Conservation (phyloP, 2,329 filamentous ascomycete species). For the Periconia sp. region DNA sequence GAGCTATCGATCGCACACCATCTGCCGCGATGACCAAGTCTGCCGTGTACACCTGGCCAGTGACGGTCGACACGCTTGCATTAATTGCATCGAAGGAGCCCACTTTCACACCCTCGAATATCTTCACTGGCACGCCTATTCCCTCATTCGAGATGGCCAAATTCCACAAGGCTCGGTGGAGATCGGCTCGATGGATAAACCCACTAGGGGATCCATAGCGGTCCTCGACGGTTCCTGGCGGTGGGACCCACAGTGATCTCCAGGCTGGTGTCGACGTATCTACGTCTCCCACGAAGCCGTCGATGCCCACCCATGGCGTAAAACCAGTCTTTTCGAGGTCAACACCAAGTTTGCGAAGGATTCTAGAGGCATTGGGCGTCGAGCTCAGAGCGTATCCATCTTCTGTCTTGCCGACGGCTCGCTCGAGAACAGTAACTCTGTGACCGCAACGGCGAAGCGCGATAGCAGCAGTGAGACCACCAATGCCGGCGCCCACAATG, state of each 20-base stretch:
- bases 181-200: constrained; percentile 7
- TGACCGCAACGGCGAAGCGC: constrained; percentile 4
- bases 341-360: constrained; percentile 2
- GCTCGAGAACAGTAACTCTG: constrained; percentile 3
- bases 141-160: constrained; percentile 1
- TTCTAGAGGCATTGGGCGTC: constrained; percentile 6
- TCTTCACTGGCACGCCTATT: constrained; percentile 4
- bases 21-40: constrained; percentile 4
- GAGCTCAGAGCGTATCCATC: constrained; percentile 2
- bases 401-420: constrained; percentile 1
- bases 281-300: constrained; percentile 3
- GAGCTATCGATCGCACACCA: constrained; percentile 1
- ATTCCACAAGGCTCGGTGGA: constrained; percentile 5
- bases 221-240: constrained; percentile 4
- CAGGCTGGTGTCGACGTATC: constrained; percentile 2
- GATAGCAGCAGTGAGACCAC: too few species aligned
- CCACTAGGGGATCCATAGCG: constrained; percentile 4
- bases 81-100: not conserved
- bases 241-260: constrained; percentile 5
- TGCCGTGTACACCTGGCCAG: constrained; percentile 1
- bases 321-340: constrained; percentile 4
- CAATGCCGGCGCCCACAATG: too few species aligned
- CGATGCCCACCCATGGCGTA: constrained; percentile 1
- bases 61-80: not conserved
- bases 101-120: constrained; percentile 4